A percentile compares a stretch with the other conserved stretches of the same genome.
These are phyloP conservation scores for Turnera subulata DNA, from an alignment of 345 rosid species.

Conservation along the genomic window DNA sequence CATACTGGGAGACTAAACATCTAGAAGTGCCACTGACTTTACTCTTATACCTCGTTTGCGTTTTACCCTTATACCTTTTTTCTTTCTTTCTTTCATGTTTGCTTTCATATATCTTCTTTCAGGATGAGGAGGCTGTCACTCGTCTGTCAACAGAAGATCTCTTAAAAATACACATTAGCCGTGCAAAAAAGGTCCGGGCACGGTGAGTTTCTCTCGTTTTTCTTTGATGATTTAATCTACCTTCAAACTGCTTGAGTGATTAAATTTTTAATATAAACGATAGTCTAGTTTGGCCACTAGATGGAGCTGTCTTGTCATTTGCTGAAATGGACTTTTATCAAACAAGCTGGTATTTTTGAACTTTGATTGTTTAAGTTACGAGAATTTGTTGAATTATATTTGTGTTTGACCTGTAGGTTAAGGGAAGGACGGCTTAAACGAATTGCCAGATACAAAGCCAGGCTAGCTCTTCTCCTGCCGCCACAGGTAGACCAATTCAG, in stretches of 20 bases:
- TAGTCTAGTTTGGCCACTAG: too few species aligned
- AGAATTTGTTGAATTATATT: neutral
- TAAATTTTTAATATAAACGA: neutral
- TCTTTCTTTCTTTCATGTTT: neutral
- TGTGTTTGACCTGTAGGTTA: slow-evolving; percentile 37
- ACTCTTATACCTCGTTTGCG: too few species aligned
- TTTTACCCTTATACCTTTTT: too few species aligned
- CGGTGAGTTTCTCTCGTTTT: slow-evolving; percentile 37
- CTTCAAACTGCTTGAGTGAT: neutral
- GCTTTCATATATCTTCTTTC: slow-evolving; percentile 16
- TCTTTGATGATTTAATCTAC: neutral
- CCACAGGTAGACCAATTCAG: slow-evolving; percentile 50
- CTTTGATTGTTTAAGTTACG: too few species aligned
- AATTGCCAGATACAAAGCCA: slow-evolving; percentile 74
- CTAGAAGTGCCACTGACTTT: too few species aligned
- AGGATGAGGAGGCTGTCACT: slow-evolving; percentile 58
- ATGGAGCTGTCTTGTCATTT: neutral
- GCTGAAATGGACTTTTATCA: too few species aligned
- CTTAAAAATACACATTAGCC: slow-evolving; percentile 58
- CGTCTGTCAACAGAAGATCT: slow-evolving; percentile 58
- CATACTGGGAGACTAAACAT: too few species aligned
- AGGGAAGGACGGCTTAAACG: slow-evolving; percentile 62
- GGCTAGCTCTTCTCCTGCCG: slow-evolving; percentile 82
- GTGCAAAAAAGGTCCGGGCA: slow-evolving; percentile 73
- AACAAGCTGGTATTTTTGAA: too few species aligned